Evolutionary conservation across 2,329 filamentous ascomycete genomes (phyloP), one percentile per base, ranked within the genome.

Genomic region (Penicillium nordicum): DNA sequence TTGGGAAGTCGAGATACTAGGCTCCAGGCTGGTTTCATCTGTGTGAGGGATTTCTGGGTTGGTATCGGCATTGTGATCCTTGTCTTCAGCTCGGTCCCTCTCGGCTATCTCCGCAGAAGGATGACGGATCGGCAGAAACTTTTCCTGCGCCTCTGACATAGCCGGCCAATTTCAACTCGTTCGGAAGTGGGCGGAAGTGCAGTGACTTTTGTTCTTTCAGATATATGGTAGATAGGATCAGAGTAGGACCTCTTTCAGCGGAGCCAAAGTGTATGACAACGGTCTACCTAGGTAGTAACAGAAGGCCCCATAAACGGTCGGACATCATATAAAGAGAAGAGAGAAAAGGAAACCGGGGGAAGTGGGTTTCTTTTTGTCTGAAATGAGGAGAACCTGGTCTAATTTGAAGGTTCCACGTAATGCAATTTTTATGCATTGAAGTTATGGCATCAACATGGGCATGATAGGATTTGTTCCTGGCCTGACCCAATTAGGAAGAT

Each of bases 81-180:
- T 38, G 9, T 48, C 29, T 16, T 38, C 29, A 11, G 53, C 38
- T 16, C 55, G 53, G 16, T 55, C 45, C 18, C n/a, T 18, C 25
- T 51, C 41, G 14, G 47, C 16, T 11, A 37, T 42, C 21, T 57
- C 50, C n/a, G 27, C n/a, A 11, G 57, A 59, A 27, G 56, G n/a
- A 21, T 50, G 37, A 49, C 44, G 47, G 4, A 54, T 38, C 11
- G 57, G 40, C 14, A 50, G 34, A 14, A 40, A 34, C 18, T 59
- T 61, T 37, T 65, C 59, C 34, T 63, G 53, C 7, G 44, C 38
- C 7, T 63, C 57, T 16, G 57, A 61, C 50, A 58, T 44, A 32
- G 5, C 34, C 51, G 36, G 53, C 49, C 47, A 53, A 49, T 29
- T 23, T 41, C 48, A 45, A 47, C 29, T 7, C 12, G 16, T 42